A percentile compares a stretch with the other conserved stretches of the same genome.
Conservation (phyloP, 306 rosid species). For the Senna siamea region DNA sequence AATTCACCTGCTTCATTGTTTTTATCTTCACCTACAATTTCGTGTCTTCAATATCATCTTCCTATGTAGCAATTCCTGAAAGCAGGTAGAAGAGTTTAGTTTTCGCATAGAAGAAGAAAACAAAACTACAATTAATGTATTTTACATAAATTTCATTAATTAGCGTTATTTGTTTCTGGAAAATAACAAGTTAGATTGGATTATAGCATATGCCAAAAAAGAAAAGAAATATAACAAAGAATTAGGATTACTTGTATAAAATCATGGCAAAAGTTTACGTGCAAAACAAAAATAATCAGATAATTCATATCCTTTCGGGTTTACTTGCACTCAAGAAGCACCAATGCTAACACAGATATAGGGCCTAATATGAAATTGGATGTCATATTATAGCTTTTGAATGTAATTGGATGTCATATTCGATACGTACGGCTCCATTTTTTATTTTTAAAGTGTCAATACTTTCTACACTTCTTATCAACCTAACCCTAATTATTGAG, state of each 20-base stretch:
- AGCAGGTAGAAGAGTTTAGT: no score
- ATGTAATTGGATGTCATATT: no score
- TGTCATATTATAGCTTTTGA: no score
- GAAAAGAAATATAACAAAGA: no score
- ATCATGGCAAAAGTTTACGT: background rate
- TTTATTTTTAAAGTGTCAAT: no score
- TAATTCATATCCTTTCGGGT: no score
- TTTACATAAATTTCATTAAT: no score
- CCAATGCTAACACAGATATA: no score
- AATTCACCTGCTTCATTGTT: slow-evolving; percentile 80
- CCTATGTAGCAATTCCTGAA: slow-evolving; percentile 85
- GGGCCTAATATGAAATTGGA: no score
- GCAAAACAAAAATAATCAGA: background rate
- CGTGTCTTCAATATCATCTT: slow-evolving; percentile 61
- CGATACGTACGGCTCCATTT: no score
- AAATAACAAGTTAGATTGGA: background rate
- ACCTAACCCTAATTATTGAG: background rate
- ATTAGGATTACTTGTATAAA: background rate
- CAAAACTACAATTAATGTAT: background rate
- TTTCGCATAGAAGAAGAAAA: slow-evolving; percentile 31
- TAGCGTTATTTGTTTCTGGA: no score
- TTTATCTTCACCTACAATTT: slow-evolving; percentile 69
- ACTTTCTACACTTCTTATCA: background rate
- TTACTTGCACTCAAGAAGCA: no score
- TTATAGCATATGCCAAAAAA: background rate